Conservation (phyloP, 345 rosid species). For the Eutrema heterophyllum region DNA sequence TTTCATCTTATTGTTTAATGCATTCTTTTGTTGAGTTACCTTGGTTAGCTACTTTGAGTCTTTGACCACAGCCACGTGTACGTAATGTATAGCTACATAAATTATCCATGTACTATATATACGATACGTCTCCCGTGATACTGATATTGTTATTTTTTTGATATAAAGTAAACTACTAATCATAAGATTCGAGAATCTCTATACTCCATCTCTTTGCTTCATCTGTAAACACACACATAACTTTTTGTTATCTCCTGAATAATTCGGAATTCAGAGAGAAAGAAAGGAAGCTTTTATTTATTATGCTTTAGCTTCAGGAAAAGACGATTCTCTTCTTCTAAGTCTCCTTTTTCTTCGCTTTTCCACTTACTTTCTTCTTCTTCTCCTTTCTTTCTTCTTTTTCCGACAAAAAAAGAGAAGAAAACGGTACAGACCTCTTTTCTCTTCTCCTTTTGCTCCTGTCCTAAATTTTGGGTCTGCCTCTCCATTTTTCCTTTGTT, state of each 20-base stretch:
- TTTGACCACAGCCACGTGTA: not conserved
- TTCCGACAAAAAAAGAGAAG: not conserved
- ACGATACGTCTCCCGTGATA: not conserved
- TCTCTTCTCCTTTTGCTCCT: not conserved
- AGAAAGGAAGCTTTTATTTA: constrained; percentile 29
- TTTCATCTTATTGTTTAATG: too few relatives aligned
- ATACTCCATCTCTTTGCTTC: constrained; percentile 29
- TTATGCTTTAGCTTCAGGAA: constrained; percentile 48
- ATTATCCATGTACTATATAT: not conserved
- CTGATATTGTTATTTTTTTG: not conserved
- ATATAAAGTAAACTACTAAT: not conserved
- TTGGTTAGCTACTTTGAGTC: not conserved
- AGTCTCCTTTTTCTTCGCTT: constrained; percentile 47
- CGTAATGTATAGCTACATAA: not conserved
- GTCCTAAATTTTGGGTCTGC: constrained; percentile 16
- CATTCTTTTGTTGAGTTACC: not conserved
- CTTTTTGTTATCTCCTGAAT: constrained; percentile 49
- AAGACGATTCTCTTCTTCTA: constrained; percentile 52
- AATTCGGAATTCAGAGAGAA: constrained; percentile 13
- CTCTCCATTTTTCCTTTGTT: constrained; percentile 17
- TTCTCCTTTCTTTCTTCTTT: not conserved
- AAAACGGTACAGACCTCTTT: constrained; percentile 6
- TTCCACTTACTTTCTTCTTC: constrained; percentile 11
- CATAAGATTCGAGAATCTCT: constrained; percentile 25
- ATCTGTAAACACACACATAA: constrained; percentile 18